Base-by-base conservation (phyloP, 2,329 filamentous ascomycete genomes). In the Fusarium tricinctum region DNA sequence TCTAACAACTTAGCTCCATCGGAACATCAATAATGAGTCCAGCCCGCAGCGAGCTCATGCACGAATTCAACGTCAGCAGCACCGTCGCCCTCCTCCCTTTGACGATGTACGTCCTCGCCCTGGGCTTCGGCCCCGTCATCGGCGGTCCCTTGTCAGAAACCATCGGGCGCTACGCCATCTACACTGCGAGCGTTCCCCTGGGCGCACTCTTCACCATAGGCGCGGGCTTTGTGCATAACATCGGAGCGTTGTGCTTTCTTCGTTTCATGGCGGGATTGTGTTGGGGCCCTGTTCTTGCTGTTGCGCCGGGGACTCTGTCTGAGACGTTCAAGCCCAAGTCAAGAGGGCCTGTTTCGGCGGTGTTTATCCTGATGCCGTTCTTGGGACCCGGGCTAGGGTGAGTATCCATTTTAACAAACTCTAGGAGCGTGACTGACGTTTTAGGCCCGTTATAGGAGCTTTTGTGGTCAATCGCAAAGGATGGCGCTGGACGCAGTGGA, bases 81-180 rank as follows among this genome's bases (percentile, higher is more conserved):
- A 89, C 86, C 2, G 81, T 83, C 9, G 85, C 88, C 1, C 78
- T 91, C n/a, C 77, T 91, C 0, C 85, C 86, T 0, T 75, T 91
- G 1, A 84, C 88, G 0, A 74, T 89, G 8, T 91, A 89, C 74
- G 84, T 88, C 8, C 76, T 90, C 12, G 88, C 88, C 1, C 81
- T 91, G 0, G 86, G 80, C 5, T 79, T 89, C 17, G 89, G 88
- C 0, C 89, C 89, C 8, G 77, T 90, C 49, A 64, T 89, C 15
- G 85, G 85, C 12, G 87, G 88, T 0, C 89, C 88, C 0, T 71
- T 89, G 1, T 88, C 85, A 48, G 89, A 91, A 72, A 84, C 81
- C 0, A 77, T 85, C 33, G 89, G 89, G 3, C 80, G 89, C 2
- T 80, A 82, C 22, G 77, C 82, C 4, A 81, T 89, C 26, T 89